A percentile compares a stretch with the other conserved stretches of the same genome.
Evolutionary conservation across 345 rosid genomes (phyloP).

Genomic region (Eucalyptus coolabah): DNA sequence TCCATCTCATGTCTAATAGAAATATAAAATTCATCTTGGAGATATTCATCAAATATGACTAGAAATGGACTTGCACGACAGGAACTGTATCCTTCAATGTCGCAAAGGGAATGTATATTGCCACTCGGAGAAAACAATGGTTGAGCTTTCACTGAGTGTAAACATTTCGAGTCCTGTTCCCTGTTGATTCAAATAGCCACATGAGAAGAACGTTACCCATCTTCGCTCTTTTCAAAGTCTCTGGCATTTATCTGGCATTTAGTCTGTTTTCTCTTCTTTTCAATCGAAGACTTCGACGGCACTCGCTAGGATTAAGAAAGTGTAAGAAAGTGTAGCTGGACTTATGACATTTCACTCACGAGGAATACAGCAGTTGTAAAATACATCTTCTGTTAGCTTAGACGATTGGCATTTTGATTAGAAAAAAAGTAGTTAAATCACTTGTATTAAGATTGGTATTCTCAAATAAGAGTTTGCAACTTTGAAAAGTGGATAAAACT

Average conservation of each 20-base stretch:
- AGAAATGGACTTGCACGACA: not conserved
- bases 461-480: not conserved
- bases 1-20: not conserved
- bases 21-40: not conserved
- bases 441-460: not conserved
- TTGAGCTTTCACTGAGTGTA: not conserved
- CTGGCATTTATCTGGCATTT: not conserved
- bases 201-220: not conserved
- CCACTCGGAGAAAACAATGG: not conserved
- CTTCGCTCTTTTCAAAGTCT: not conserved
- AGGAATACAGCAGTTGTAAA: not conserved
- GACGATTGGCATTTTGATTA: not conserved
- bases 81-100: not conserved
- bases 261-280: not conserved
- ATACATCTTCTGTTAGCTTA: not conserved
- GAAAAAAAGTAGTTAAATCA: not conserved
- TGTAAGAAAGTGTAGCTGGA: no score
- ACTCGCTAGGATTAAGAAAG: no score
- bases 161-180: no score
- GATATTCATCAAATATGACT: not conserved
- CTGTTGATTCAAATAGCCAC: not conserved
- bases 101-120: no score
- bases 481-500: not conserved
- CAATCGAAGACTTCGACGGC: not conserved
- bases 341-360: no score